Evolutionary conservation across 768 basidiomycete genomes (phyloP).

Genomic region (Chalciporus pseudorubinellus): DNA sequence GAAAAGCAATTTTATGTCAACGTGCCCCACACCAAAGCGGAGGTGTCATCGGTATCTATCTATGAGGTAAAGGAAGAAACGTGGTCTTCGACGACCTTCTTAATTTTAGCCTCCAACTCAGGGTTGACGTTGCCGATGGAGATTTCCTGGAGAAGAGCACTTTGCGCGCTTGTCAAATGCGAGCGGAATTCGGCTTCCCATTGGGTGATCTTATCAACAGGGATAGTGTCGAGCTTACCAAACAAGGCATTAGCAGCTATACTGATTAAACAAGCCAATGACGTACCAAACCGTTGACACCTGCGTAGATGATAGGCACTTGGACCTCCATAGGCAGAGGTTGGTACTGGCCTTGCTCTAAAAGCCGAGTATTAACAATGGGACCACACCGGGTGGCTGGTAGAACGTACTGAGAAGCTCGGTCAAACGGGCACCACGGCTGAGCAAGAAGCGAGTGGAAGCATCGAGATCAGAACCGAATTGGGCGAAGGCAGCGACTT

Average conservation of each 20-base stretch:
- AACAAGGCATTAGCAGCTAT: background rate
- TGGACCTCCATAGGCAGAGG: conserved; percentile 93
- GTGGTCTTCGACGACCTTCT: conserved; percentile 90
- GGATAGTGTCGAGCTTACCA: conserved; percentile 83
- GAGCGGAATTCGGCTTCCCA: conserved; percentile 94
- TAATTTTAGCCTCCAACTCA: conserved; percentile 91
- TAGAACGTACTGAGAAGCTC: conserved; percentile 77
- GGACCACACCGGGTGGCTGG: no score
- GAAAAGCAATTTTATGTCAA: conserved; percentile 22
- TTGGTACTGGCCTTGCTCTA: conserved; percentile 98
- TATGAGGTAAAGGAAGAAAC: conserved; percentile 76
- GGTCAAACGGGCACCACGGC: conserved; percentile 96
- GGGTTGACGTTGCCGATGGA: conserved; percentile 78
- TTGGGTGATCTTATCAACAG: conserved; percentile 89
- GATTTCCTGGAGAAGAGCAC: conserved; percentile 79
- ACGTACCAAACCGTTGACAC: conserved; percentile 96
- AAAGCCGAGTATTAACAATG: no score
- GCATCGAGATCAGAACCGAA: conserved; percentile 99
- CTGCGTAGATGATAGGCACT: conserved; percentile 98
- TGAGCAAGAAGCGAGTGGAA: conserved; percentile 97
- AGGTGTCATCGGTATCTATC: conserved; percentile 16
- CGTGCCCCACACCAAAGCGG: conserved; percentile 13
- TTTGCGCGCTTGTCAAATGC: conserved; percentile 75
- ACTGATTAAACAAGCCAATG: background rate
- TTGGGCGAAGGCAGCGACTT: conserved; percentile 98